Evolutionary conservation across 2,329 filamentous ascomycete genomes (phyloP).

Genomic region (Fusarium sp.): DNA sequence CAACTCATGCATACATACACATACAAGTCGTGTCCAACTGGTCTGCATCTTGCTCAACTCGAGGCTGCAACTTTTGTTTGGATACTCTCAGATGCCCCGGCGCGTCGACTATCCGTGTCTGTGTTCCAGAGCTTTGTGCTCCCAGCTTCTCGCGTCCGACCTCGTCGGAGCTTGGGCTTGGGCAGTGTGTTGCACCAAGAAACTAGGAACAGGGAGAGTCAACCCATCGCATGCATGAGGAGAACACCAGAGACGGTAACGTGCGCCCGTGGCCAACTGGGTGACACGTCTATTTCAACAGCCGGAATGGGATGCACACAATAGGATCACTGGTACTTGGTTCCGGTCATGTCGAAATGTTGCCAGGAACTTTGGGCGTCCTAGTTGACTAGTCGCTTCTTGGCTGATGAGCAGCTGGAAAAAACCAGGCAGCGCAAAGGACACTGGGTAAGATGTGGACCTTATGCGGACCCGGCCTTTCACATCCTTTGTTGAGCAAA

Average conservation of each 20-base stretch:
- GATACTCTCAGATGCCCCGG: not conserved
- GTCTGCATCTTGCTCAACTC: conserved; percentile 33
- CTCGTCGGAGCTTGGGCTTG: conserved; percentile 19
- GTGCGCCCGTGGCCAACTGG: not conserved
- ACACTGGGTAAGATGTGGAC: conserved; percentile 32
- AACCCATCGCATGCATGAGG: conserved; percentile 3
- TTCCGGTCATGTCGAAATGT: not conserved
- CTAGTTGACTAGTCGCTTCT: not conserved
- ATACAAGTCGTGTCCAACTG: conserved; percentile 37
- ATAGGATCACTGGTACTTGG: not conserved
- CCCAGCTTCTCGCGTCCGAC: conserved; percentile 13
- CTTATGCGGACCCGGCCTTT: conserved; percentile 23
- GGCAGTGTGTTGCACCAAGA: conserved; percentile 1
- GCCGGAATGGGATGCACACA: not conserved
- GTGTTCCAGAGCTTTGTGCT: conserved; percentile 18
- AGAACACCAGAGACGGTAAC: conserved; percentile 1
- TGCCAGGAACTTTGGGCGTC: not conserved
- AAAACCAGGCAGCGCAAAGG: conserved; percentile 30
- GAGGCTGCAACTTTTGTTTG: conserved; percentile 31
- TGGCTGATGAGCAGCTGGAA: conserved; percentile 4
- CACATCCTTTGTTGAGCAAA: conserved; percentile 22
- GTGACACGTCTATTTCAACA: conserved; percentile 8
- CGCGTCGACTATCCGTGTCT: conserved; percentile 9
- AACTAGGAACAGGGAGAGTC: conserved; percentile 7
- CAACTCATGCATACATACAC: conserved; percentile 42